Conservation (phyloP, 2,329 filamentous ascomycete species). For the Aspergillus puulaauensis region DNA sequence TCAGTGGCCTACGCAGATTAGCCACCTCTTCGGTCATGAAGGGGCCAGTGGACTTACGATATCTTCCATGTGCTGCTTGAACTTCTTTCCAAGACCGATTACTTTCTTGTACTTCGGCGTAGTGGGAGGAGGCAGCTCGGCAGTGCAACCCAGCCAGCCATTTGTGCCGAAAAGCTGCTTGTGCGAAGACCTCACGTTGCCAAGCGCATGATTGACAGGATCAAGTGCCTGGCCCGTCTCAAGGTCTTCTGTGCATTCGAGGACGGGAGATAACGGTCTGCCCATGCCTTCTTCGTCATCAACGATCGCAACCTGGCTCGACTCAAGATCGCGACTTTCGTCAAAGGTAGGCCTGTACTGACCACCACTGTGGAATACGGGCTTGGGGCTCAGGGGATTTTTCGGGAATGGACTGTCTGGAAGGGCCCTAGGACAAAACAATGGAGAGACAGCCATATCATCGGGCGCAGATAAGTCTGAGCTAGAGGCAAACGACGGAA, state of each 20-base stretch:
- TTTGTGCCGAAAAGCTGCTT: slow-evolving; percentile 46
- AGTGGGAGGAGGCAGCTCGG: slow-evolving; percentile 27
- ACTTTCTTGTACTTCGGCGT: slow-evolving; percentile 32
- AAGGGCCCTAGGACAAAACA: not conserved
- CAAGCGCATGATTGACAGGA: slow-evolving; percentile 4
- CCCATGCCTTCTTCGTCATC: slow-evolving; percentile 4
- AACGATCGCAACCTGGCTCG: slow-evolving; percentile 18
- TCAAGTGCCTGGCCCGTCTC: slow-evolving; percentile 3
- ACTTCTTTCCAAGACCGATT: slow-evolving; percentile 37
- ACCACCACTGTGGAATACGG: slow-evolving; percentile 12
- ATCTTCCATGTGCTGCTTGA: slow-evolving; percentile 40
- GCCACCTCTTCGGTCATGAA: not conserved
- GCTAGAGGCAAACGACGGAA: slow-evolving; percentile 9
- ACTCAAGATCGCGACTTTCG: not conserved
- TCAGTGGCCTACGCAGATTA: slow-evolving; percentile 25
- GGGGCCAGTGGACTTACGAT: slow-evolving; percentile 27
- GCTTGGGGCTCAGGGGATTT: not conserved
- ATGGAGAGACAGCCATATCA: slow-evolving; percentile 10
- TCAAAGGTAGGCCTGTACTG: slow-evolving; percentile 16
- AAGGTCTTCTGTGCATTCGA: not conserved
- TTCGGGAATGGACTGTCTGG: not conserved
- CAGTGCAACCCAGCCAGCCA: slow-evolving; percentile 40
- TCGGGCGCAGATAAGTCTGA: slow-evolving; percentile 9
- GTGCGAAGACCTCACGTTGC: slow-evolving; percentile 20
- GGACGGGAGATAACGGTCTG: slow-evolving; percentile 3